These are phyloP conservation scores for Agaricus sinodeliciosus DNA, from an alignment of 768 basidiomycete genomes.

Conservation along the genomic window DNA sequence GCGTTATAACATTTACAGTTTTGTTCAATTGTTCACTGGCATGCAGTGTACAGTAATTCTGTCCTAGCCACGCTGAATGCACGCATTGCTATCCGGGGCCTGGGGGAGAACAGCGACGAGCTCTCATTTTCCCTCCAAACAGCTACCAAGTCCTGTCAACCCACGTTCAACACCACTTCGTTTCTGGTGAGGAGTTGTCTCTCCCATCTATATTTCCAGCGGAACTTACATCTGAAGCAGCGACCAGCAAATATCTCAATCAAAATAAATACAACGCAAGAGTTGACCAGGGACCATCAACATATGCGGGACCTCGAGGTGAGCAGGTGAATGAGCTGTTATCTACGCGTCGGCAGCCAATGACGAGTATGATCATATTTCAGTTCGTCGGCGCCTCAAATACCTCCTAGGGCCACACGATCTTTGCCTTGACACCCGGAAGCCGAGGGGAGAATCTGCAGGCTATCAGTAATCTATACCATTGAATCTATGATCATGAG, in stretches of 20 bases:
- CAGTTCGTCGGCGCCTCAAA: conserved; percentile 19
- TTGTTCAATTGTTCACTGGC: neutral
- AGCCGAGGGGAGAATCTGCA: too few species aligned
- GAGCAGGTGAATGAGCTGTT: conserved; percentile 6
- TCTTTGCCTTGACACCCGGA: conserved; percentile 3
- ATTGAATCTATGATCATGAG: too few species aligned
- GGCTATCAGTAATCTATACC: neutral
- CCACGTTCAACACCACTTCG: conserved; percentile 24
- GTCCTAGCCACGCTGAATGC: conserved; percentile 49
- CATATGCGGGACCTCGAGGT: conserved; percentile 21
- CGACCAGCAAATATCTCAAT: conserved; percentile 51
- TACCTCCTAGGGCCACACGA: conserved; percentile 14
- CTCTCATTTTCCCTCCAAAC: conserved; percentile 41
- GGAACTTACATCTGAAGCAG: conserved; percentile 16
- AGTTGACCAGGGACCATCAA: conserved; percentile 33
- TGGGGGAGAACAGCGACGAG: conserved; percentile 40
- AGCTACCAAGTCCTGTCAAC: conserved; percentile 30
- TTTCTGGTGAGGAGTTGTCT: conserved; percentile 14
- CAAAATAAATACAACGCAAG: conserved; percentile 57
- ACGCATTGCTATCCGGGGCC: conserved; percentile 32
- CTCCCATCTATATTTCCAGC: conserved; percentile 5
- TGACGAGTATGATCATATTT: neutral
- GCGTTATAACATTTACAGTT: conserved; percentile 13
- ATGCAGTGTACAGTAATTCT: conserved; percentile 47
- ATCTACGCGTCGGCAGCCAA: neutral